Evolutionary conservation across 208 protist species (phyloP), one percentile per base, ranked within the genome.

Genomic region (Trypanosoma melophagium): DNA sequence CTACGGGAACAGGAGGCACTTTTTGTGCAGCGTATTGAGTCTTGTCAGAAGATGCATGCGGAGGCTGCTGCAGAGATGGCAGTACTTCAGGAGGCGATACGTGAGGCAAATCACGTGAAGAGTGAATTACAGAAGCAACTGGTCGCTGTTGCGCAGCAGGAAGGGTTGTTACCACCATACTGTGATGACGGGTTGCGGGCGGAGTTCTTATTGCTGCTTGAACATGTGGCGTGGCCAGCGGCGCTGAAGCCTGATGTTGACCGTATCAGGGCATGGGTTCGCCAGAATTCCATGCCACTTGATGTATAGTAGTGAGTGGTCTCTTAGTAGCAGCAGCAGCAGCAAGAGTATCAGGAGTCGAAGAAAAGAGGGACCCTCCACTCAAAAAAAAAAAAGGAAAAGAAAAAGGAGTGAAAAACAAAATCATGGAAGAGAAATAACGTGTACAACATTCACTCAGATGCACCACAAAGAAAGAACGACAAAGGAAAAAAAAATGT

Each of bases 151-250:
- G 77, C 73, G 7, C 66, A 79, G 24, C 50, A 76, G 21, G 14
- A 38, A 7, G 60, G 38, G 7, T 62, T 83, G 5, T 47, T 80
- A 24, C 64, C 55, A 49, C 24, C 2, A 5, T 41, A 57, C 7
- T 67, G 51, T 25, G 44, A 62, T 2, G 66, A 78, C 38, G 42
- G 67, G 2, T 59, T 81, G 9, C 72, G 74, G 44, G 81, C 84
- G 22, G 84, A 90, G 63, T 38, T 88, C 44, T 53, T 81, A 25
- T 60, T 90, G 60, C 70, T 93, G 57, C 61, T 90, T 42, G 44
- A 79, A 19, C 67, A 81, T 42, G 50, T 66, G n/a, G 69, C 41
- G 42, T 93, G 78, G 79, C 76, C 87, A 10, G 54, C 70, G 16
- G 53, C 57, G 0, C 38, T 79, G 4, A 42, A 62, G 14, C 28